Percentiles rank a stretch among this genome's conserved stretches.
phyloP scores from a whole-genome alignment of 208 protist species.

The Phytomonas sp. region DNA sequence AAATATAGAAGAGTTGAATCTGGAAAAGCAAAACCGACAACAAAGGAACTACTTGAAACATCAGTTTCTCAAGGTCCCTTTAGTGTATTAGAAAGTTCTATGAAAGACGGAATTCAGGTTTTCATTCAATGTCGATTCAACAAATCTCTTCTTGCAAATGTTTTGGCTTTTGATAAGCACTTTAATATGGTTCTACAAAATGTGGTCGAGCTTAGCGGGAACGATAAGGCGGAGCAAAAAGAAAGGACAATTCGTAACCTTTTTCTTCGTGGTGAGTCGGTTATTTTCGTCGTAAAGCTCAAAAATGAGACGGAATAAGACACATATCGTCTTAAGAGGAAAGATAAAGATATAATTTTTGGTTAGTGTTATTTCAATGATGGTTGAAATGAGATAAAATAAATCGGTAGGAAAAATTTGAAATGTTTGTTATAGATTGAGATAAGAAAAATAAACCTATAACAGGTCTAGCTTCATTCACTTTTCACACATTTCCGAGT shows the following conservation, averaged over 20 bases:
- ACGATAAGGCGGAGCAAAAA: conserved; percentile 93
- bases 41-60: conserved; percentile 52
- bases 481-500: neutral
- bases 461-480: neutral
- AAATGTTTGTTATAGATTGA: neutral
- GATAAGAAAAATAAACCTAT: neutral
- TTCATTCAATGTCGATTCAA: conserved; percentile 99
- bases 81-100: conserved; percentile 67
- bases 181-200: conserved; percentile 99
- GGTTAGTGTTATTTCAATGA: neutral
- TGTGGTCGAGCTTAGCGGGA: conserved; percentile 61
- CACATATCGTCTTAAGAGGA: neutral
- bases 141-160: conserved; percentile 96
- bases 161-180: conserved; percentile 99
- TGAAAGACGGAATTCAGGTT: conserved; percentile 84
- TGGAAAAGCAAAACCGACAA: conserved; percentile 18
- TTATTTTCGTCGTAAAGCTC: conserved; percentile 98
- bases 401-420: neutral
- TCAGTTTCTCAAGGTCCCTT: conserved; percentile 66
- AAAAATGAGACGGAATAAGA: neutral
- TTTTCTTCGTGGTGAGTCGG: conserved; percentile 98
- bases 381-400: neutral
- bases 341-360: conserved; percentile 5
- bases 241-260: conserved; percentile 95
- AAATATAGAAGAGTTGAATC: neutral